Conservation (phyloP, 257 asterid species). For the Catharanthus roseus region DNA sequence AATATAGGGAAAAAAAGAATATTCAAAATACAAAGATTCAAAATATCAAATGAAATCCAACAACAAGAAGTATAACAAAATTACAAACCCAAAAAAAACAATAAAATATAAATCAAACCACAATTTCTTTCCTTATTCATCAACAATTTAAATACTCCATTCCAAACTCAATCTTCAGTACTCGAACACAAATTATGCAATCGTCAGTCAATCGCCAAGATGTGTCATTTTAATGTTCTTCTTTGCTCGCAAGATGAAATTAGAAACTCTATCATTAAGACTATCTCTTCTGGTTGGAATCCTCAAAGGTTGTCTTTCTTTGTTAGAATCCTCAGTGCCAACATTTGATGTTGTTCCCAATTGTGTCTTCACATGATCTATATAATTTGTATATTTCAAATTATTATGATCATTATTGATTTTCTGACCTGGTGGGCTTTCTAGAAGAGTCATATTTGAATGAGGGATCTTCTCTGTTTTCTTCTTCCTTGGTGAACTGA, state of each 20-base stretch:
- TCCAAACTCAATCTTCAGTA: no score
- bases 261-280: constrained; percentile 36
- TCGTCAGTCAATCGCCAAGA: constrained; percentile 21
- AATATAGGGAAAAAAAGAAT: no score
- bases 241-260: constrained; percentile 38
- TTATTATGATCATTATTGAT: background rate
- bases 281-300: constrained; percentile 41
- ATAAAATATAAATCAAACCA: no score
- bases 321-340: constrained; percentile 16
- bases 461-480: background rate
- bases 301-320: constrained; percentile 5
- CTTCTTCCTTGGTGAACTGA: background rate
- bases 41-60: no score
- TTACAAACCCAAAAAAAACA: no score
- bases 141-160: no score
- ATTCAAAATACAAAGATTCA: no score
- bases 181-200: no score
- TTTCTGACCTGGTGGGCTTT: no score
- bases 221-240: constrained; percentile 33
- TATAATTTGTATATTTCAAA: constrained; percentile 24
- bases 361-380: constrained; percentile 26
- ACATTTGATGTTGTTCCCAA: constrained; percentile 28
- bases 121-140: no score
- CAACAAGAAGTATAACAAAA: no score
- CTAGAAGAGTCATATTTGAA: background rate